Evolutionary conservation across 129 eudicot species (phyloP).

Genomic region (Flaveria brownii): DNA sequence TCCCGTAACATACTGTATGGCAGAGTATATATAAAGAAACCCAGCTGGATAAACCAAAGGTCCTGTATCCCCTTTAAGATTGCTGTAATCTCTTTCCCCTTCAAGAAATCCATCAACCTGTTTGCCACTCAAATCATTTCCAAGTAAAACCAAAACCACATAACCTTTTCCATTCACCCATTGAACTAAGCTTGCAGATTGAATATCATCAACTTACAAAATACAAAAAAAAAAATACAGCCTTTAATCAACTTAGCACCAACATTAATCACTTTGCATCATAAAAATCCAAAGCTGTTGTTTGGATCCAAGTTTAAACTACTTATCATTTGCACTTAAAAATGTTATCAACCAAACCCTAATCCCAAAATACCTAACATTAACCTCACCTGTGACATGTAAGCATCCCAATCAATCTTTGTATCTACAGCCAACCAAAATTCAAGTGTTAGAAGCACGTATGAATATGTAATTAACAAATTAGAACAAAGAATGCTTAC

Average conservation of each 20-base stretch:
- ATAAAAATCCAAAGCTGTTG: not conserved
- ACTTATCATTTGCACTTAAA: not conserved
- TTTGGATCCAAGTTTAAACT: not conserved
- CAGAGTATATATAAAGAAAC: slow-evolving; percentile 79
- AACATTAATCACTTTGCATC: slow-evolving; percentile 5
- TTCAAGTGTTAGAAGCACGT: not conserved
- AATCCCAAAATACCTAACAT: not conserved
- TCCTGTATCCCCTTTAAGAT: slow-evolving; percentile 91
- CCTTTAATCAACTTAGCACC: slow-evolving; percentile 1
- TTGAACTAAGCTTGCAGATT: no score
- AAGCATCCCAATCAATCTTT: slow-evolving; percentile 96
- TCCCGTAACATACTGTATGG: slow-evolving; percentile 73
- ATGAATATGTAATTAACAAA: not conserved
- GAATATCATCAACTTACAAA: no score
- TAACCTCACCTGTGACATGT: slow-evolving; percentile 77
- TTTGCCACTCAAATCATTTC: no score
- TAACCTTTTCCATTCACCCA: no score
- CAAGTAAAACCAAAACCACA: no score
- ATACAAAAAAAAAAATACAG: no score
- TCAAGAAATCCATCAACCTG: slow-evolving; percentile 75
- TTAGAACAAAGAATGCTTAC: slow-evolving; percentile 38
- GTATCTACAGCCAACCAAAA: slow-evolving; percentile 55
- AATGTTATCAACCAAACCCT: no score
- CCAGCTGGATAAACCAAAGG: slow-evolving; percentile 98
- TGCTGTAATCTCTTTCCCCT: slow-evolving; percentile 88